Base-by-base conservation (phyloP, 2,329 filamentous ascomycete species). In the Catunica adiposa region DNA sequence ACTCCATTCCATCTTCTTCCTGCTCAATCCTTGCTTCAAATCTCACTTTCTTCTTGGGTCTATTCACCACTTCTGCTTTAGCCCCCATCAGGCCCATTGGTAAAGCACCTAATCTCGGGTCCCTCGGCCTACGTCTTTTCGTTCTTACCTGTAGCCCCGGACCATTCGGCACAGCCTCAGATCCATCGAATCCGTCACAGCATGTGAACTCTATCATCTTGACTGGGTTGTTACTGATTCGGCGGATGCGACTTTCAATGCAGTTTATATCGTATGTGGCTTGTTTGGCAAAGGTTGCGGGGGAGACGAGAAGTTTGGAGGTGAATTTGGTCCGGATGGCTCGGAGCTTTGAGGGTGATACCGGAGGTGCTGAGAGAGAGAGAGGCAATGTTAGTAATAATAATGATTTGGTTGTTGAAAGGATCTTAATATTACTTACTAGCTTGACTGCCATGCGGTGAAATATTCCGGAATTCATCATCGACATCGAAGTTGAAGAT, bases 111-210 rank as follows among this genome's bases (percentile, higher is more conserved):
- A 58, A 26, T 15, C 40, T 34, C 8, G 34, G 53, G 22, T 31
- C 37, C 22, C 51, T 53, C n/a, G 51, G 40, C 15, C 53, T 47
- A 17, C 56, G 48, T 38, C 56, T 47, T n/a, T 58, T 58, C 14
- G 47, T n/a, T 6, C 53, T 42, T 15, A 53, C 38, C 47, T 58
- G 56, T 15, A 58, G 48, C 2, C 56, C 53, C 3, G 56, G 53
- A n/a, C 56, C 50, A 38, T 58, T 58, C 15, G 53, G 50, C 37
- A 58, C 40, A 17, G 55, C 53, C 40, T 58, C 56, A 20, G 50
- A 47, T 5, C 56, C 53, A n/a, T 58, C 53, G 46, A 58, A 58
- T 6, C 56, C 53, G 26, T 58, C 56, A 5, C 53, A 40, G 26
- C 56, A 58, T 22, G 48, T 23, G 46, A 48, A 58, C 8, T 37